phyloP scores from a whole-genome alignment of 805 yeast genomes.

The Ogataea wickerhamii region DNA sequence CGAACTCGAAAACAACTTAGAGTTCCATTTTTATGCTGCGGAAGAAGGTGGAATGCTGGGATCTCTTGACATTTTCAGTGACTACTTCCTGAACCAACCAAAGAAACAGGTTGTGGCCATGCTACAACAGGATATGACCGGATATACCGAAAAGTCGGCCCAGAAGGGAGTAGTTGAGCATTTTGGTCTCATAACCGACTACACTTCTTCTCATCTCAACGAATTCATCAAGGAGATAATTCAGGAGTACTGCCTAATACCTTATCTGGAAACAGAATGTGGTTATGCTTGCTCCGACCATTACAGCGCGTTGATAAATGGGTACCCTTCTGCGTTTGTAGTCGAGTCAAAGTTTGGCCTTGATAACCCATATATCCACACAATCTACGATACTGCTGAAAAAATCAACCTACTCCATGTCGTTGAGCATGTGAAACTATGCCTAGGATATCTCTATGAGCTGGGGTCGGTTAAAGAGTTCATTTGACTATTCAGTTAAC shows the following conservation, averaged over 20 bases:
- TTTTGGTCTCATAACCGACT: slow-evolving; percentile 80
- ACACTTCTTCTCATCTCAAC: slow-evolving; percentile 53
- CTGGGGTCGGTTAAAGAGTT: slow-evolving; percentile 29
- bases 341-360: slow-evolving; percentile 70
- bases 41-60: slow-evolving; percentile 93
- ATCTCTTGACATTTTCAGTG: slow-evolving; percentile 69
- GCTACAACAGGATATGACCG: slow-evolving; percentile 96
- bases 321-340: slow-evolving; percentile 81
- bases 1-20: slow-evolving; percentile 57
- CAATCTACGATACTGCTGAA: slow-evolving; percentile 77
- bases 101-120: slow-evolving; percentile 64
- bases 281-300: slow-evolving; percentile 96
- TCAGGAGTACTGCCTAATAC: slow-evolving; percentile 59
- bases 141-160: slow-evolving; percentile 55
- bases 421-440: slow-evolving; percentile 75
- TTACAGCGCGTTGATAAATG: slow-evolving; percentile 77
- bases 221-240: slow-evolving; percentile 60
- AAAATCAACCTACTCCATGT: slow-evolving; percentile 75
- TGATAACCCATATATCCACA: slow-evolving; percentile 69
- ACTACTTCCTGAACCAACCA: slow-evolving; percentile 38
- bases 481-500: not conserved
- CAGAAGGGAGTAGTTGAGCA: slow-evolving; percentile 54
- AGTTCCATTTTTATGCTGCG: slow-evolving; percentile 90
- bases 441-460: slow-evolving; percentile 72
- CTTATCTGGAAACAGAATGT: slow-evolving; percentile 72